Evolutionary conservation across 805 yeast genomes (phyloP).

Genomic region (Torulaspora microellipsoides): DNA sequence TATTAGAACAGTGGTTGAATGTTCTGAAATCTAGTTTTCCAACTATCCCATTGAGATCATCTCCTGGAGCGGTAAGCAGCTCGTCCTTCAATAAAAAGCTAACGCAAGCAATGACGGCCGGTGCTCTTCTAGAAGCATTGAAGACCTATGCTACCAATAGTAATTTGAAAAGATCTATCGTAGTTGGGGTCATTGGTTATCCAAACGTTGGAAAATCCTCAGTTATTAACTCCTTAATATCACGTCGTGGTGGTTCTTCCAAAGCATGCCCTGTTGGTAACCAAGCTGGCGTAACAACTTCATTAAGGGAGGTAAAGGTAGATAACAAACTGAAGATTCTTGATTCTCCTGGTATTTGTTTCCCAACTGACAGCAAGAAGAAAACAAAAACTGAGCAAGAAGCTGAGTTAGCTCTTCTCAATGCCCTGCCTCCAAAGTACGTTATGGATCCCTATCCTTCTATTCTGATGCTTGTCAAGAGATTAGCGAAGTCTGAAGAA

Average conservation of each 20-base stretch:
- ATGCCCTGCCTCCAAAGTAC: slow-evolving; percentile 84
- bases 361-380: slow-evolving; percentile 64
- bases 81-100: slow-evolving; percentile 68
- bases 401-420: slow-evolving; percentile 83
- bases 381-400: slow-evolving; percentile 59
- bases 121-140: slow-evolving; percentile 68
- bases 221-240: slow-evolving; percentile 80
- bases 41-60: slow-evolving; percentile 81
- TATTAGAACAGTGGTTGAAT: slow-evolving; percentile 76
- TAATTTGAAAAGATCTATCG: slow-evolving; percentile 80
- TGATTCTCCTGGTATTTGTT: slow-evolving; percentile 97
- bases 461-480: slow-evolving; percentile 67
- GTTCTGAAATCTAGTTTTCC: slow-evolving; percentile 82
- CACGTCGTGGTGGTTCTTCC: slow-evolving; percentile 62
- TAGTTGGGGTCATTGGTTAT: slow-evolving; percentile 95
- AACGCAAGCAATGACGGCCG: slow-evolving; percentile 67
- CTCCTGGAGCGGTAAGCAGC: slow-evolving; percentile 67
- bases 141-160: slow-evolving; percentile 81
- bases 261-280: slow-evolving; percentile 95
- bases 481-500: slow-evolving; percentile 65
- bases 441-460: slow-evolving; percentile 83
- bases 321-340: slow-evolving; percentile 84
- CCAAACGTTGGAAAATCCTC: slow-evolving; percentile 98
- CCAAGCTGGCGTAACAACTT: slow-evolving; percentile 94
- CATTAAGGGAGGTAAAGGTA: slow-evolving; percentile 85